Conservation (phyloP, 805 yeast species). For the Kluyveromyces wickerhamii region DNA sequence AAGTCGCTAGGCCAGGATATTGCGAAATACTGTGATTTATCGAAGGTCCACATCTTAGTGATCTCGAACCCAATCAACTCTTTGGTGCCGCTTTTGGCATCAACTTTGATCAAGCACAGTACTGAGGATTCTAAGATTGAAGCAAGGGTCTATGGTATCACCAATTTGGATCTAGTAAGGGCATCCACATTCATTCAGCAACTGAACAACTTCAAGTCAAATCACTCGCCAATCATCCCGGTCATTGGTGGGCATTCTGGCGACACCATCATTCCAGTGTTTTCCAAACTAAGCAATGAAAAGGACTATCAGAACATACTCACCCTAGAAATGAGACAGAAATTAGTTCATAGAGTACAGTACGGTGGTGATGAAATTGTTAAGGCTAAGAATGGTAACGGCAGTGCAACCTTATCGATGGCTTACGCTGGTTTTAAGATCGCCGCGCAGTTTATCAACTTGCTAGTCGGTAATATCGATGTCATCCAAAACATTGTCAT, state of each 20-base stretch:
- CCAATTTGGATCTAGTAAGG: constrained; percentile 80
- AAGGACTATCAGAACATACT: constrained; percentile 11
- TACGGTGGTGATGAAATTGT: constrained; percentile 97
- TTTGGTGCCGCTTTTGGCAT: constrained; percentile 74
- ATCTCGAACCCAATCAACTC: constrained; percentile 94
- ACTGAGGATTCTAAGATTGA: constrained; percentile 55
- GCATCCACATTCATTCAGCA: constrained; percentile 68
- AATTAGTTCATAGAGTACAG: constrained; percentile 81
- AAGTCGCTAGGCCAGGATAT: constrained; percentile 65
- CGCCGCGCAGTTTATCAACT: constrained; percentile 41
- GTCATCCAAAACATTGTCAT: constrained; percentile 41
- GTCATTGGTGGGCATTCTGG: constrained; percentile 96
- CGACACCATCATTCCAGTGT: constrained; percentile 84
- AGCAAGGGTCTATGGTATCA: constrained; percentile 73
- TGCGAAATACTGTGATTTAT: constrained; percentile 49
- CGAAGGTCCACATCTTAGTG: constrained; percentile 68
- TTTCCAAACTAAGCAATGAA: constrained; percentile 37
- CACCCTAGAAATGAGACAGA: constrained; percentile 35
- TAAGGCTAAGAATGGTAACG: constrained; percentile 88
- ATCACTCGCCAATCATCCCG: constrained; percentile 45
- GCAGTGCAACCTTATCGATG: constrained; percentile 94
- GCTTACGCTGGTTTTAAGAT: constrained; percentile 87
- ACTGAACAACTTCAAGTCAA: constrained; percentile 39
- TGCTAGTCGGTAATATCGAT: constrained; percentile 28
- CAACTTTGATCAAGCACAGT: constrained; percentile 29